Percentiles rank a stretch among this genome's conserved stretches.
Evolutionary conservation across 78 protist genomes (phyloP).

Genomic region (Planoprotostelium fungivorum): DNA sequence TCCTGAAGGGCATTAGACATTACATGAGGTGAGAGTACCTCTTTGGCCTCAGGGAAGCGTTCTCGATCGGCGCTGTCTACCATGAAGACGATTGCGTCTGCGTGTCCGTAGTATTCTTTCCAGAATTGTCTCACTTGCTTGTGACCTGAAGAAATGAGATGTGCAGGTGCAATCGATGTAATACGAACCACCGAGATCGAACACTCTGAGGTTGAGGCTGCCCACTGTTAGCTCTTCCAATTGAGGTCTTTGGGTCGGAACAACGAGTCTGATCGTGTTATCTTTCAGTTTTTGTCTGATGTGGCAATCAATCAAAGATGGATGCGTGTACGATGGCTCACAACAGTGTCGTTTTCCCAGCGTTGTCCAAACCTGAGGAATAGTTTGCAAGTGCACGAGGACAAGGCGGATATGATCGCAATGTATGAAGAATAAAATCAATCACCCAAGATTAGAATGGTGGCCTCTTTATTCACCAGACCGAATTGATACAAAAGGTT

Average conservation of each 20-base stretch:
- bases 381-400: too few species aligned
- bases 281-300: background rate
- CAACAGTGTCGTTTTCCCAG: conserved; percentile 99
- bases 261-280: background rate
- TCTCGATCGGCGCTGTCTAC: conserved; percentile 91
- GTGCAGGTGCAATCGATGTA: background rate
- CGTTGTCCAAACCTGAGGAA: conserved; percentile 98
- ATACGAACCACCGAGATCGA: conserved; percentile 90
- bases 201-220: conserved; percentile 80
- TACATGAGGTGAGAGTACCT: background rate
- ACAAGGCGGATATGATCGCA: too few species aligned
- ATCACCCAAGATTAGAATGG: background rate
- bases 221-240: conserved; percentile 93
- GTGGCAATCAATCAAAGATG: background rate
- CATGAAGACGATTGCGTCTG: conserved; percentile 92
- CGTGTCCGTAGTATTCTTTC: conserved; percentile 89
- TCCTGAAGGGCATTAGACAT: background rate
- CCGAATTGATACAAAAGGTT: background rate
- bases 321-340: background rate
- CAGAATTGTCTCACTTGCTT: conserved; percentile 85
- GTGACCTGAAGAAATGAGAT: conserved; percentile 67
- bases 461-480: background rate
- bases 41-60: conserved; percentile 89
- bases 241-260: conserved; percentile 21
- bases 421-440: background rate